Evolutionary conservation across 768 basidiomycete species (phyloP), one percentile per base, ranked within the genome.

Genomic region (Mycena latifolia): DNA sequence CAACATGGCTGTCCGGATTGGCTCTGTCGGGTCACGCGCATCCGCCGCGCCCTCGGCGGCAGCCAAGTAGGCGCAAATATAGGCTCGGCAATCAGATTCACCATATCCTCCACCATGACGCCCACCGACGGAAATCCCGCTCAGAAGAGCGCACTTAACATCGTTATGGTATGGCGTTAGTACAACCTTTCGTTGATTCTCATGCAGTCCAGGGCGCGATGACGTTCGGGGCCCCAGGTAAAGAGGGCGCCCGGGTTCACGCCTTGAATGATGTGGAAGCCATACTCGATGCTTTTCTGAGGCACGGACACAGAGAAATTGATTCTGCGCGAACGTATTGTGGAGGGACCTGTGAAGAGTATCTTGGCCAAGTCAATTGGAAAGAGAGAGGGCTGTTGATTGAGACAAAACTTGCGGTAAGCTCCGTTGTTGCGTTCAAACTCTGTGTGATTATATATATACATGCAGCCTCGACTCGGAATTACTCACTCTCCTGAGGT

Each of bases 261-360:
- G 79, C 83, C 52, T 46, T 85, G 59, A 78, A 83, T 55, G 83
- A 84, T 35, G 80, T 87, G 39, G 81, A 84, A 55, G 81, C 80
- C 1, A 85, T 88, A 60, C 73, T 90, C 61, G 86, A 89, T 66
- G 77, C 81, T 28, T 87, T 90, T 72, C 77, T 80, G 31, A 73
- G 77, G 5, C 86, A 87, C 69, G 89, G 89, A 0, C 89, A 90
- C 74, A 79, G 76, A 39, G 57, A 79, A 76, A 74, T 89, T 25
- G 88, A 89, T 63, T 85, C 86, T 0, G 83, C 87, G 11, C 78
- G 85, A 20, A 70, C 78, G 9, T 88, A 90, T 61, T 79, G 76
- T 14, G 80, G 79, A 27, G 86, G 88, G 1, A 88, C 88, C 0
- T 86, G 87, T 9, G 88, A 91, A 72, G 79, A 81, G 48, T 79